Evolutionary conservation across 768 basidiomycete genomes (phyloP), one percentile per base, ranked within the genome.

Genomic region (Mycena kentingensis): DNA sequence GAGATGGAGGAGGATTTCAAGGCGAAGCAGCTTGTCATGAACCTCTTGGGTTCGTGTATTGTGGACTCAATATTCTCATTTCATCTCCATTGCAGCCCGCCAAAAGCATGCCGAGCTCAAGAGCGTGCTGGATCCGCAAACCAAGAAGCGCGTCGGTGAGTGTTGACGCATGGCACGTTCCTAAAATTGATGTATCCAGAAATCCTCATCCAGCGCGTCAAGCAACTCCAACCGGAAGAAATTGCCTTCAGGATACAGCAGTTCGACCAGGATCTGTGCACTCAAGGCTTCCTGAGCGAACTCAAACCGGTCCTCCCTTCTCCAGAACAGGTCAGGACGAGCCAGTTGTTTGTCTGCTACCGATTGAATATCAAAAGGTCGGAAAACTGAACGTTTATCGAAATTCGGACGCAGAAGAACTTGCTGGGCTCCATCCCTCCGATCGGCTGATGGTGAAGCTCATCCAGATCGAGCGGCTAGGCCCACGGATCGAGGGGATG

Each of bases 1-100:
- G 88, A 94, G 72, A 98, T 99, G 90, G 94, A 98, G 68, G 89
- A 96, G 64, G 94, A 94, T 66, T 99, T 99, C 76, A 93, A 94
- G 65, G 94, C 94, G 16, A 94, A 94, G 70, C 92, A 97, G 67
- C 77, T 95, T 42, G 93, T 96, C 51, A 89, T 90, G 53, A 93
- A 92, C 64, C 73, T 94, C 11, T 83, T 97, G 76, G 88, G 93
- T 92, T 65, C 54, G 76, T 57, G 32, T n/a, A 57, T 53, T 45
- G 53, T 21, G 32, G 49, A 36, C 35, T 50, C 4, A 5, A 29
- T 26, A 43, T 32, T 1, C 25, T 39, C 28, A 32, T 21, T 46
- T 57, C 63, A 51, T 50, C 32, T 34, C 43, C 59, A 56, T 47
- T 47, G 50, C 58, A 89, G 89, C 85, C 39, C 84, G 87, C 63